These are phyloP conservation scores for Sporothrix euskadiensis DNA, from an alignment of 2,329 filamentous ascomycete species.

Conservation along the genomic window DNA sequence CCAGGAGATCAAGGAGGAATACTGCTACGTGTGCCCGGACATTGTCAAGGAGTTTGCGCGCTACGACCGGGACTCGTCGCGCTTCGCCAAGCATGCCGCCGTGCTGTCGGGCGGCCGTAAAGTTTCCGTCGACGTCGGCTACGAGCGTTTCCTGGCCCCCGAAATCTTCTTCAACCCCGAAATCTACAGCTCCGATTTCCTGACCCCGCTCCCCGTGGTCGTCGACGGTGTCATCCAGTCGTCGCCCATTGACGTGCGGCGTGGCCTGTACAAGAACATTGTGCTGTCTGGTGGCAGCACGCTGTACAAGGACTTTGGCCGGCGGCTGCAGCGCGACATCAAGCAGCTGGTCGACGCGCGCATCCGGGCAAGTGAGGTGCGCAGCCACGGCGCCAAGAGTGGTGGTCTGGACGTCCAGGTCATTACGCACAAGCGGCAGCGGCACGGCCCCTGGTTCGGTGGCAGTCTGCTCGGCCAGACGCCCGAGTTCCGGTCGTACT, in stretches of 20 bases:
- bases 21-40: conserved; percentile 97
- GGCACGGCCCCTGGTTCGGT: conserved; percentile 98
- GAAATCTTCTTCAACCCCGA: conserved; percentile 99
- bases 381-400: conserved; percentile 87
- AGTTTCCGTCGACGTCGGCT: conserved; percentile 87
- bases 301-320: conserved; percentile 96
- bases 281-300: conserved; percentile 96
- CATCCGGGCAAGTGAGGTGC: conserved; percentile 87
- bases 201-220: conserved; percentile 89
- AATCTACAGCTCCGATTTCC: conserved; percentile 98
- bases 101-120: conserved; percentile 81
- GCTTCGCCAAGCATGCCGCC: conserved; percentile 88
- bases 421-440: conserved; percentile 94
- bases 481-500: conserved; percentile 97
- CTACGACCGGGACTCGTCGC: conserved; percentile 88
- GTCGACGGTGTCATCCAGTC: conserved; percentile 97
- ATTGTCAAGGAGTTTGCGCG: conserved; percentile 98
- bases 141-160: conserved; percentile 95
- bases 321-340: conserved; percentile 94
- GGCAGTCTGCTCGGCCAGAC: conserved; percentile 95
- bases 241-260: conserved; percentile 93
- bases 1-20: conserved; percentile 97
- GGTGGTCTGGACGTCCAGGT: conserved; percentile 96
- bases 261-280: conserved; percentile 99
- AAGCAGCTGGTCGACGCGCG: conserved; percentile 91